Evolutionary conservation across 1,284 basidiomycete genomes (phyloP).

Genomic region (Pseudozyma sp.): DNA sequence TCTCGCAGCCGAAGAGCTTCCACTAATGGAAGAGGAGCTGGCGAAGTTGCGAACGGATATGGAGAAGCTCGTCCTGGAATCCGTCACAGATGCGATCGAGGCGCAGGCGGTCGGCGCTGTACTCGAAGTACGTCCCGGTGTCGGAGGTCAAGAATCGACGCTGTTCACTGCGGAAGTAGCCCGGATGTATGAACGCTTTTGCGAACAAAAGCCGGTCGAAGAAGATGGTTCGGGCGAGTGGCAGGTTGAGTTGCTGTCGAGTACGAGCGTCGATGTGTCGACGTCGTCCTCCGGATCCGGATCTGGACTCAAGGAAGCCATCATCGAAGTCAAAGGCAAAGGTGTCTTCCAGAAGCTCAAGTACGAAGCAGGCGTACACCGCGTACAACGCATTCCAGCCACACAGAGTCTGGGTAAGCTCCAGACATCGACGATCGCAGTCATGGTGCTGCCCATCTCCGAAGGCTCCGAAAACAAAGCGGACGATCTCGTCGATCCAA

Average conservation of each 20-base stretch:
- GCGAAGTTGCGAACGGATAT: conserved; percentile 73
- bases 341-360: conserved; percentile 82
- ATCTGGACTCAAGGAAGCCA: conserved; percentile 83
- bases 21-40: conserved; percentile 73
- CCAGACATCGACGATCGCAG: conserved; percentile 91
- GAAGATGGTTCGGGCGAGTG: conserved; percentile 48
- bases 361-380: conserved; percentile 94
- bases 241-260: conserved; percentile 57
- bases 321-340: conserved; percentile 82
- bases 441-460: conserved; percentile 69
- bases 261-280: conserved; percentile 59
- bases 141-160: conserved; percentile 88
- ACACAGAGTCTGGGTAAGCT: conserved; percentile 88
- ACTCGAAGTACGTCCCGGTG: conserved; percentile 90
- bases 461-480: conserved; percentile 68
- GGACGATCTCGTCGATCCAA: conserved; percentile 77
- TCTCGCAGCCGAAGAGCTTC: conserved; percentile 80
- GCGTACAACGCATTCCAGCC: conserved; percentile 91
- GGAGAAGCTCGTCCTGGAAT: conserved; percentile 78
- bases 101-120: conserved; percentile 80
- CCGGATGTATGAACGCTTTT: conserved; percentile 81
- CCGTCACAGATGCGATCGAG: conserved; percentile 71
- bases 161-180: conserved; percentile 84
- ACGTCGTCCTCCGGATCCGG: conserved; percentile 38
- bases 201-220: conserved; percentile 45